Evolutionary conservation across 768 basidiomycete species (phyloP), one percentile per base, ranked within the genome.

Genomic region (Suillus bovinus): DNA sequence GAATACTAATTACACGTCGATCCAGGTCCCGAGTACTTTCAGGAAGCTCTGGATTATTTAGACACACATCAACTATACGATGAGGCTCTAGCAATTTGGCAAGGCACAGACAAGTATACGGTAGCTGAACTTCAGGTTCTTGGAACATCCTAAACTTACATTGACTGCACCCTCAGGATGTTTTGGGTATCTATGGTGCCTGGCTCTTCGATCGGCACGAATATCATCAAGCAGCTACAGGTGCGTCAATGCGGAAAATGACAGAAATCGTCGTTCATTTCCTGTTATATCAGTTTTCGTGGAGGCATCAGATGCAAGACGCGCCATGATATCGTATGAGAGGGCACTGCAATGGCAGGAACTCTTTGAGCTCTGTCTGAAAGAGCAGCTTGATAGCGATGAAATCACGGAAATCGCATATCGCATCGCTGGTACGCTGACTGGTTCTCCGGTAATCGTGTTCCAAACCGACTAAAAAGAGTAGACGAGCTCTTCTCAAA

Each of bases 321-420:
- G 93, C 63, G 93, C 96, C 1, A 87, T 99, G 84, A 80, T 89
- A 10, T 88, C 96, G 0, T 87, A 95, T 68, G 96, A 98, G 74
- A 89, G 88, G 61, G 90, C 91, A 0, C 78, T 94, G 36, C 85
- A 90, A 59, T 99, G 96, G 96, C 88, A 90, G 69, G 94, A 96
- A 66, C 79, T 97, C 0, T 98, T 99, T 73, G 87, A 91, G 29
- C 77, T 97, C 31, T 90, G 90, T 3, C 68, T 83, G 24, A 79
- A 79, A 31, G 80, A 84, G 54, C 76, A 81, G 2, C 67, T 85
- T 11, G 62, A 80, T 0, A 75, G 77, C 33, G 86, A 89, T 14
- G 87, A 91, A 49, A 70, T 93, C 11, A 71, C 77, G 16, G 82
- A 83, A 2, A 84, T 88, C 68, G 93, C 85, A 14, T 87, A 90